Evolutionary conservation across 306 rosid species (phyloP), one percentile per base, ranked within the genome.

Genomic region (Prunus fruticosa): DNA sequence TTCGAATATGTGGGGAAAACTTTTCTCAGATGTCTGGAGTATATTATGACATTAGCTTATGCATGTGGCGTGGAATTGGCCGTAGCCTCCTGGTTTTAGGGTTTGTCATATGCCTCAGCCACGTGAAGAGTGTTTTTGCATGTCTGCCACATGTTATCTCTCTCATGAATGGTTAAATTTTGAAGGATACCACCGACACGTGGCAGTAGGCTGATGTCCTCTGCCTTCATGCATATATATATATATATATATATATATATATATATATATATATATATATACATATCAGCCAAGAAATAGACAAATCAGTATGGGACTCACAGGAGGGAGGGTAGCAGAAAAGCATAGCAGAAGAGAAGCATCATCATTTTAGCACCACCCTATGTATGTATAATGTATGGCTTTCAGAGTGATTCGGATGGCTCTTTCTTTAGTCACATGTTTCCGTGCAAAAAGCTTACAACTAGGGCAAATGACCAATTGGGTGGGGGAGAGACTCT

Each of bases 91-190:
- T 1, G 67, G 67, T 28, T 62, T 28, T 10, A 2, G 23, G 30
- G 14, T 63, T 23, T 23, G 25, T 13, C 28, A n/a, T 4, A 46
- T 51, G 53, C 8, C 51, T 74, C 64, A 54, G 80, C 78, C 80
- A 70, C 57, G 80, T 82, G 78, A 75, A 34, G 66, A 16, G 64
- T 0, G n/a, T 11, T 14, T 9, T 19, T 62, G 80, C 72, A 22
- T 52, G 66, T 25, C 27, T 23, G 73, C 73, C 79, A 65, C n/a
- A 16, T 75, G 73, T 38, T 25, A 5, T 32, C 54, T 18, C 25
- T 60, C n/a, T 64, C 14, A 5, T 43, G 11, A 57, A 57, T 38
- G 53, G 25, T 57, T 67, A 20, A 49, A 23, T 64, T 72, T 53
- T 14, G n/a, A 10, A 22, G 12, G 9, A 38, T 38, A 1, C 9